phyloP scores from a whole-genome alignment of 2,329 filamentous ascomycete species.

The Clonostachys rosea region DNA sequence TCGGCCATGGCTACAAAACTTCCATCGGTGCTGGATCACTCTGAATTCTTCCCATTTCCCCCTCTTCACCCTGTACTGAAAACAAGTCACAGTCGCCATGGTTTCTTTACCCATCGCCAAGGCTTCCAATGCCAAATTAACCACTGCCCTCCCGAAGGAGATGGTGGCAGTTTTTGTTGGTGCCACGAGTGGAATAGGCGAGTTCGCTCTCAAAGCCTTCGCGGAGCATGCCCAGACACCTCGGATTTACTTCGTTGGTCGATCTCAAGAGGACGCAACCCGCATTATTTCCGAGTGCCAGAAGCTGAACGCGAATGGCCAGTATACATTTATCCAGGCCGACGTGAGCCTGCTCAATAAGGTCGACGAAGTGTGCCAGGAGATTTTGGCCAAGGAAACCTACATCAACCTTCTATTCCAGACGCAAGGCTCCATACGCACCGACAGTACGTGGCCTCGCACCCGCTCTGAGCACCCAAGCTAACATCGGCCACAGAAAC shows the following conservation, averaged over 20 bases:
- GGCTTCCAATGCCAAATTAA: neutral
- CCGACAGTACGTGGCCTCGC: slow-evolving; percentile 6
- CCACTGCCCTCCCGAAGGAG: neutral
- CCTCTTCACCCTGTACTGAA: too few relatives aligned
- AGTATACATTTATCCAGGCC: slow-evolving; percentile 39
- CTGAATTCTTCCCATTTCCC: too few relatives aligned
- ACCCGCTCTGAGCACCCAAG: neutral
- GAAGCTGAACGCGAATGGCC: slow-evolving; percentile 32
- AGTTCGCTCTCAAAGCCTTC: slow-evolving; percentile 39
- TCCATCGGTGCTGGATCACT: too few relatives aligned
- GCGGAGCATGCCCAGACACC: slow-evolving; percentile 30
- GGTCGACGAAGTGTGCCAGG: slow-evolving; percentile 40
- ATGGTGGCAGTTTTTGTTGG: slow-evolving; percentile 46
- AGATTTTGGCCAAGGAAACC: slow-evolving; percentile 36
- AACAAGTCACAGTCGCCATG: neutral
- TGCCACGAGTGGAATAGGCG: slow-evolving; percentile 50
- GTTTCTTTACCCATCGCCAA: neutral
- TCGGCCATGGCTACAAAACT: too few relatives aligned
- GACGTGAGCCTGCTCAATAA: slow-evolving; percentile 45
- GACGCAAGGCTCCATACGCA: slow-evolving; percentile 27
- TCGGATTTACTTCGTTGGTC: slow-evolving; percentile 46
- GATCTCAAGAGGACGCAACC: slow-evolving; percentile 27
- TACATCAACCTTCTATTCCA: slow-evolving; percentile 41
- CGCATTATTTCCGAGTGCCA: slow-evolving; percentile 33
- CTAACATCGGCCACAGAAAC: slow-evolving; percentile 35